These are phyloP conservation scores for Dionaea muscipula DNA, from an alignment of 179 eudicot species.

Conservation along the genomic window DNA sequence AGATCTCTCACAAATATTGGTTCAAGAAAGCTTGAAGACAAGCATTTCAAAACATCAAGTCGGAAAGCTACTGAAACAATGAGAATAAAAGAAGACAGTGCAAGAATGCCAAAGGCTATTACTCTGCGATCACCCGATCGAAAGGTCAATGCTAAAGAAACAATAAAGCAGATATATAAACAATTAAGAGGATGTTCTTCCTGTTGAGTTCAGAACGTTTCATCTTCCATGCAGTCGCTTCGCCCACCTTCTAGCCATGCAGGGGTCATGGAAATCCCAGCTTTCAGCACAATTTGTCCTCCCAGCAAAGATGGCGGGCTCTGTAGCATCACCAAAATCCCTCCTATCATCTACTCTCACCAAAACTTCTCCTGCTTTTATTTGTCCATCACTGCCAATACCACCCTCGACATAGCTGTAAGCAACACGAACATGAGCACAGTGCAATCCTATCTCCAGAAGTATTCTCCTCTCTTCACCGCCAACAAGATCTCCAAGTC, in stretches of 20 bases:
- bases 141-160: too few species aligned
- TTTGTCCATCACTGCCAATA: conserved; percentile 28
- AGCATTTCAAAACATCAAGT: too few species aligned
- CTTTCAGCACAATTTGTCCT: conserved; percentile 52
- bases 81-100: too few species aligned
- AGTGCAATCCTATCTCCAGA: conserved; percentile 27
- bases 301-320: conserved; percentile 25
- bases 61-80: too few species aligned
- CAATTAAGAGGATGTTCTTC: too few species aligned
- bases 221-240: conserved; percentile 63
- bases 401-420: conserved; percentile 59
- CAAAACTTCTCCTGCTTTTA: conserved; percentile 46
- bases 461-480: conserved; percentile 74
- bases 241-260: conserved; percentile 90
- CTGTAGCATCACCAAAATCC: conserved; percentile 20
- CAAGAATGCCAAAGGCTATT: too few species aligned
- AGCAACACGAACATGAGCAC: conserved; percentile 30
- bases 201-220: too few species aligned
- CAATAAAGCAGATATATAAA: too few species aligned
- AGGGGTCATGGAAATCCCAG: conserved; percentile 74
- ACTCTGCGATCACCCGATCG: too few species aligned
- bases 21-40: too few species aligned
- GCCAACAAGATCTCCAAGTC: conserved; percentile 63
- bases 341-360: conserved; percentile 31
- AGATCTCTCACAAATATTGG: too few species aligned